A percentile compares a stretch with the other conserved stretches of the same genome.
Evolutionary conservation across 495 filamentous ascomycete species (phyloP).

Genomic region (Penicillium salamii): DNA sequence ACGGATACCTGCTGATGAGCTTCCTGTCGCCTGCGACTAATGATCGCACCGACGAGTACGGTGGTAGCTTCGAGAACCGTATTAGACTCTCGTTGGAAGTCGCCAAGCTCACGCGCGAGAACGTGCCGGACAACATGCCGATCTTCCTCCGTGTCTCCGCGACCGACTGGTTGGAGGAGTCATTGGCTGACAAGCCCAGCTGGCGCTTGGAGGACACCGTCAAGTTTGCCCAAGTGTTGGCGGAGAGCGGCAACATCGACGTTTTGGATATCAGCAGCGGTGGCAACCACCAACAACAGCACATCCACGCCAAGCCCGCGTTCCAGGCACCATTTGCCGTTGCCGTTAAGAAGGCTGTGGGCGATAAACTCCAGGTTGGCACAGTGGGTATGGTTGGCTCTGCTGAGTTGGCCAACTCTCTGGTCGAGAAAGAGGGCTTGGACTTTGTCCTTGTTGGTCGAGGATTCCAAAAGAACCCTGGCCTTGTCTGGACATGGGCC

Average conservation of each 20-base stretch:
- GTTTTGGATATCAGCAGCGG: constrained; percentile 63
- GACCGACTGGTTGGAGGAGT: constrained; percentile 58
- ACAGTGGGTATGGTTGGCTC: constrained; percentile 61
- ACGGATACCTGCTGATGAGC: constrained; percentile 62
- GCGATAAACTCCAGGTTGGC: constrained; percentile 54
- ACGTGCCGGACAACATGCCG: constrained; percentile 60
- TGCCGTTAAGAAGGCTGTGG: constrained; percentile 56
- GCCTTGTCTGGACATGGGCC: constrained; percentile 64
- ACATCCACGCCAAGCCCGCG: constrained; percentile 51
- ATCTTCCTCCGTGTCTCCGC: constrained; percentile 60
- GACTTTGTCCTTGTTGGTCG: constrained; percentile 62
- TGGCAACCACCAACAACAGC: constrained; percentile 55
- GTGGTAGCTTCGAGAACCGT: constrained; percentile 61
- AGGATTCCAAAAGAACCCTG: constrained; percentile 67
- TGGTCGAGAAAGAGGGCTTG: constrained; percentile 52
- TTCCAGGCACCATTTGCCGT: constrained; percentile 65
- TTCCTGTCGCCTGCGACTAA: constrained; percentile 65
- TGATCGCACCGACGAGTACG: constrained; percentile 58
- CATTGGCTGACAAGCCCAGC: constrained; percentile 38
- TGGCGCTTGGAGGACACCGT: constrained; percentile 59
- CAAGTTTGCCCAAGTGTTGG: constrained; percentile 50
- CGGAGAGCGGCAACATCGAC: constrained; percentile 53
- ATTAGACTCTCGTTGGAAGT: constrained; percentile 57
- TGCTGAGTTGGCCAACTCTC: constrained; percentile 51
- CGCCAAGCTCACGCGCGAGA: constrained; percentile 47